Evolutionary conservation across 2,329 filamentous ascomycete genomes (phyloP), one percentile per base, ranked within the genome.

Genomic region (Monosporascus sp.): DNA sequence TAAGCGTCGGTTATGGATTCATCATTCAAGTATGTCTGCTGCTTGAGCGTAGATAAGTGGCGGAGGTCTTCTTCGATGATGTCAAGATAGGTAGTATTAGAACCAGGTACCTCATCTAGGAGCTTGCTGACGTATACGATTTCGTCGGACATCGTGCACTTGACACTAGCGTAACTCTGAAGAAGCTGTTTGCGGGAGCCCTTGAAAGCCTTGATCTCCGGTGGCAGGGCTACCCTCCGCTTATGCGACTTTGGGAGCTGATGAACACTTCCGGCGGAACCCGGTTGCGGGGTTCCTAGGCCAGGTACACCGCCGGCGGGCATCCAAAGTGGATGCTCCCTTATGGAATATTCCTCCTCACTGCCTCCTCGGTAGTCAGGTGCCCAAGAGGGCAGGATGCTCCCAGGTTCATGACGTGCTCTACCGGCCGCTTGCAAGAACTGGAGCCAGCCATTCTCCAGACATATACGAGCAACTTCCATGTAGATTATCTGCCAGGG

Each of bases 111-210:
- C 11, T 43, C 51, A 20, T 60, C 54, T 11, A 56, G 40, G 1
- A 53, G 26, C 22, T 54, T 57, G 18, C 56, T 58, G 20, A 59
- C 31, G 37, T 62, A 64, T 15, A 55, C 43, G 41, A 64, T 63
- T 28, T 62, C 56, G n/a, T 64, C 62, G 3, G 55, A 54, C 60
- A 64, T 64, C 9, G 55, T 49, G n/a, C 59, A 58, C 37, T 52
- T 55, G 26, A 62, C 45, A 11, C 43, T 53, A 2, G 60, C 59
- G 28, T 53, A 63, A 51, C 60, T 63, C 37, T 64, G 60, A 9
- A 63, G 56, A 9, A 63, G 48, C 9, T 51, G 50, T 22, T 63
- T 63, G 6, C 51, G 53, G 26, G 52, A 2, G 9, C 51, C 57
- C 20, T 55, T 61, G 45, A 50, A 62, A 3, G 37, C 38, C 26